Percentiles rank a stretch among this genome's conserved stretches.
These are phyloP conservation scores for Taphrina wiesneri DNA, from an alignment of 1,139 yeast species.

Conservation along the genomic window DNA sequence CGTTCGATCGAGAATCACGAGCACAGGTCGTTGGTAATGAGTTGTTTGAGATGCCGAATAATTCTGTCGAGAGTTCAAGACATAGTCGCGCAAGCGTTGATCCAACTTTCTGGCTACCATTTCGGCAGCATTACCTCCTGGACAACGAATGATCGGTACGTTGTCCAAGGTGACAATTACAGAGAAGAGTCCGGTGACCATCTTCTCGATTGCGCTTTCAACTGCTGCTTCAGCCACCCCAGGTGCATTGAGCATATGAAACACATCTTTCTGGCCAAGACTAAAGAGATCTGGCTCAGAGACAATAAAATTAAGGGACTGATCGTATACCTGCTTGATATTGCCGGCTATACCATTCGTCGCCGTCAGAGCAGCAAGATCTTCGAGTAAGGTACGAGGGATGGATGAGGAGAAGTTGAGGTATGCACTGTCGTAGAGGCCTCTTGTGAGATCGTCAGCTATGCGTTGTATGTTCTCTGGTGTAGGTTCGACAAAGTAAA, in stretches of 20 bases:
- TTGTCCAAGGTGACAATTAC: slow-evolving; percentile 67
- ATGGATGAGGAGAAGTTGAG: slow-evolving; percentile 84
- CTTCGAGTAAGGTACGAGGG: slow-evolving; percentile 76
- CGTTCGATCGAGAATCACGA: slow-evolving; percentile 81
- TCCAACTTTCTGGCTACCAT: slow-evolving; percentile 86
- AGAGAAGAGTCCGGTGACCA: slow-evolving; percentile 79
- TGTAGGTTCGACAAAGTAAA: slow-evolving; percentile 89
- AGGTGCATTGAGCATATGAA: slow-evolving; percentile 69
- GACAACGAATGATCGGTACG: slow-evolving; percentile 87
- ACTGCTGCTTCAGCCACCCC: slow-evolving; percentile 72
- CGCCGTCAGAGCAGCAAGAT: slow-evolving; percentile 81
- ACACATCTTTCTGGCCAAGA: slow-evolving; percentile 66
- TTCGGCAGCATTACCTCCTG: slow-evolving; percentile 93
- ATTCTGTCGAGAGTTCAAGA: slow-evolving; percentile 39
- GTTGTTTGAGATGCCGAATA: slow-evolving; percentile 38
- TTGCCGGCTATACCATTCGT: slow-evolving; percentile 54
- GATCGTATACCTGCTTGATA: slow-evolving; percentile 88
- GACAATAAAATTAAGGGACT: slow-evolving; percentile 84
- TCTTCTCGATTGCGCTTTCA: slow-evolving; percentile 62
- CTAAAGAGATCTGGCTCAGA: slow-evolving; percentile 91
- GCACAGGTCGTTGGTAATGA: slow-evolving; percentile 62
- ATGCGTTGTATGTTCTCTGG: slow-evolving; percentile 67
- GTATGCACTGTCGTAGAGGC: slow-evolving; percentile 74
- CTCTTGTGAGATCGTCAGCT: slow-evolving; percentile 68
- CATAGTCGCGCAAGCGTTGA: slow-evolving; percentile 73